Evolutionary conservation across 2,329 filamentous ascomycete species (phyloP), one percentile per base, ranked within the genome.

Genomic region (Fusarium nygamai): DNA sequence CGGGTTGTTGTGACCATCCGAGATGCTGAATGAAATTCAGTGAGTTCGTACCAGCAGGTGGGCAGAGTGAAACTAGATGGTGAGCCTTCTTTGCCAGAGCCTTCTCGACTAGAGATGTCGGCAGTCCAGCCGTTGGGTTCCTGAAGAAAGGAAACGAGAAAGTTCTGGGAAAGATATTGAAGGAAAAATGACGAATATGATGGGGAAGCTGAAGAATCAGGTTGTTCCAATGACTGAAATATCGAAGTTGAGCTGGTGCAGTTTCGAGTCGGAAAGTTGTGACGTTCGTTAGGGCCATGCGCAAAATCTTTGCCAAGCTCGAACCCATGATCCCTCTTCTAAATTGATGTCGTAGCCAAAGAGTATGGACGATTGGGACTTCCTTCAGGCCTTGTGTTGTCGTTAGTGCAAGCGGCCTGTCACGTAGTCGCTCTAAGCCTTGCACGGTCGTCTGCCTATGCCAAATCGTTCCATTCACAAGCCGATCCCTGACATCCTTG

Each of bases 401-500:
- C 0, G 3, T 3, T 7, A 54, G 2, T 7, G 3, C 1, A 54
- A 38, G 33, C 3, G 34, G 5, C 3, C 33, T 54, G 11, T 33
- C 50, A 0, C 8, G 19, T 2, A 38, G 19, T 17, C 50, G 9
- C 50, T 13, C 0, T 9, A 0, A 17, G 8, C 33, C 3, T 38
- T 8, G 1, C 8, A 19, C 0, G 8, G 4, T 14, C 22, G 0
- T 14, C 31, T 2, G 11, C 5, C 19, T 12, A 27, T 38, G 3
- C 50, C 33, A 17, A 27, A 6, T 9, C n/a, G 4, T 36, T 36
- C 50, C 50, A 27, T 16, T 12, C 6, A 6, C 22, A 6, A 7
- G 22, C 17, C 3, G 12, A 14, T 33, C n/a, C 6, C 17, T 24
- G 0, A 6, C 6, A 6, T 16, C 8, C 13, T 53, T 53, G 11